A percentile compares a stretch with the other conserved stretches of the same genome.
Conservation (phyloP, 2,329 filamentous ascomycete genomes). For the Coniochaeta sp. region DNA sequence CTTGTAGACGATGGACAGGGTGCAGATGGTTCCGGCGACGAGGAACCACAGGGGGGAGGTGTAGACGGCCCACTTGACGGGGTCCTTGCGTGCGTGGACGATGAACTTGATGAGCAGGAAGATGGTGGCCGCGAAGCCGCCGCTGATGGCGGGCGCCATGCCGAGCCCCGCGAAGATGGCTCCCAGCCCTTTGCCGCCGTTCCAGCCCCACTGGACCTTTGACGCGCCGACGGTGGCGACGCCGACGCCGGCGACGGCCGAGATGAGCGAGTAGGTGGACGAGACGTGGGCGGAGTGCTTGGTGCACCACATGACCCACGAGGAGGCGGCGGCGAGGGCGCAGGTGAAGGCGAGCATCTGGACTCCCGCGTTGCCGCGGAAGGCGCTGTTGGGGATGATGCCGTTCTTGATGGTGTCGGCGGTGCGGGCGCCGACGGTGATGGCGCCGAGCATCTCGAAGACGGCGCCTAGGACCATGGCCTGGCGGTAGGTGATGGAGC, state of each 20-base stretch:
- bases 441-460: conserved; percentile 62
- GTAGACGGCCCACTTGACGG: conserved; percentile 65
- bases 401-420: conserved; percentile 76
- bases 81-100: conserved; percentile 67
- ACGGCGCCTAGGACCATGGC: conserved; percentile 60
- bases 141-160: conserved; percentile 65
- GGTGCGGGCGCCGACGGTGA: conserved; percentile 61
- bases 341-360: conserved; percentile 63
- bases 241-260: conserved; percentile 61
- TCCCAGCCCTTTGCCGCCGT: conserved; percentile 58
- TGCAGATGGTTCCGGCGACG: conserved; percentile 66
- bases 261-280: conserved; percentile 61
- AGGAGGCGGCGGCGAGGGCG: conserved; percentile 55
- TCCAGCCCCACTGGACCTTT: conserved; percentile 64
- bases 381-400: conserved; percentile 56
- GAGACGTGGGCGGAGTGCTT: conserved; percentile 66
- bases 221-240: conserved; percentile 57
- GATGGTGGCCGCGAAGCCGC: conserved; percentile 56
- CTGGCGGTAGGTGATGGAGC: conserved; percentile 64
- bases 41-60: conserved; percentile 72
- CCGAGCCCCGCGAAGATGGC: conserved; percentile 65
- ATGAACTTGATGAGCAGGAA: conserved; percentile 65
- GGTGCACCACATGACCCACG: conserved; percentile 78
- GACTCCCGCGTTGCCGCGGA: conserved; percentile 53
- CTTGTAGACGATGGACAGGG: conserved; percentile 75